Evolutionary conservation across 202 grass and related monocot genomes (phyloP), one percentile per base, ranked within the genome.

Genomic region (Schoenoplectus tabernaemontani): DNA sequence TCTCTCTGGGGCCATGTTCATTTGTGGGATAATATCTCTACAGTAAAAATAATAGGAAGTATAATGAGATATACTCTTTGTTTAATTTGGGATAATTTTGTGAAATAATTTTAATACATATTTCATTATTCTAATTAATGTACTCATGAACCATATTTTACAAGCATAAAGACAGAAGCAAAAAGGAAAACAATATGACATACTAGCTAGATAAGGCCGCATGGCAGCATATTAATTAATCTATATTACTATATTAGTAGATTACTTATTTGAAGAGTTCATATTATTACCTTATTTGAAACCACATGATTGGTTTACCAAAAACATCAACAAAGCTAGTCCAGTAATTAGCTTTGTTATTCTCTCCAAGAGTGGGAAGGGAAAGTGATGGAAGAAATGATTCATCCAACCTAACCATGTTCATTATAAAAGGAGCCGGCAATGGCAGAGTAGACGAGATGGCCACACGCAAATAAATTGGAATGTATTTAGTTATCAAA

Each of bases 271-370:
- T 26, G 57, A 60, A 60, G 7, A 26, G 57, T 44, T 26, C 43
- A 7, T 30, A 83, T 76, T 65, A 3, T 51, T 51, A 97, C 93
- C 93, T 97, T 65, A 93, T 86, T 36, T 88, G 89, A 64, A 93
- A 69, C 57, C 93, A 82, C 70, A 93, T 82, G 48, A 93, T 79
- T 86, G 91, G 87, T 5, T 81, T 83, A 39, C 87, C 84, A 59
- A 65, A 89, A 79, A 86, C 79, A 84, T 93, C 82, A 47, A 91
- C 34, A 3, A 93, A 91, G 58, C 68, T 57, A 69, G 76, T 90
- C 87, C 85, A 85, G 44, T 24, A 77, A 81, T 67, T 80, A 44
- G 79, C 6, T 38, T 38, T 38, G 57, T 37, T 83, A 86, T 84
- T 76, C 57, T 88, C 87, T 67, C 17, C 28, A 7, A 47, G 63